These are phyloP conservation scores for Phalaenopsis equestris DNA, from an alignment of 106 monocot genomes.

Conservation along the genomic window DNA sequence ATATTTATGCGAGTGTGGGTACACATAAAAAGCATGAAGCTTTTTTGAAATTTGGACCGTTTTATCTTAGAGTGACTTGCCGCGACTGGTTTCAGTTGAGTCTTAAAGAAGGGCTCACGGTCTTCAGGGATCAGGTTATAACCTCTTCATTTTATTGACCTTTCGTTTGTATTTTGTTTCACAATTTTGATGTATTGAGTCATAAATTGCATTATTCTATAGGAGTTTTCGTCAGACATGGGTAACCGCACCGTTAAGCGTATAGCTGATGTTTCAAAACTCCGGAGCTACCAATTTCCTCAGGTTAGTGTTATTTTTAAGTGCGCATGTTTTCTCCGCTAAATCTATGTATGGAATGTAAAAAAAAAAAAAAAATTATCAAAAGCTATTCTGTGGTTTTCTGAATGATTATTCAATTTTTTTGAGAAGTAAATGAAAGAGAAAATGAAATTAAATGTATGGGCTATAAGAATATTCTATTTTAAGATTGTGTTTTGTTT, in stretches of 20 bases:
- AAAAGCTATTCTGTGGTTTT: background rate
- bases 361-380: background rate
- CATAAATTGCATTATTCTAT: background rate
- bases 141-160: background rate
- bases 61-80: constrained; percentile 78
- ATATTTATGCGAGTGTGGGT: background rate
- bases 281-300: constrained; percentile 85
- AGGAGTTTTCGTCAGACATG: constrained; percentile 99
- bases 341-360: background rate
- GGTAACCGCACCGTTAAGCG: constrained; percentile 91
- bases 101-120: constrained; percentile 98
- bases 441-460: too few species aligned
- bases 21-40: background rate
- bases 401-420: background rate
- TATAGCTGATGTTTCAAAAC: constrained; percentile 87
- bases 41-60: background rate
- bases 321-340: background rate
- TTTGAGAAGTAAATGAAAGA: too few species aligned
- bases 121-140: constrained; percentile 93
- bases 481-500: too few species aligned
- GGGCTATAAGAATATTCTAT: too few species aligned
- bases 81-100: constrained; percentile 99
- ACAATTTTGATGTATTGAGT: background rate
- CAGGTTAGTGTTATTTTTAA: constrained; percentile 46
- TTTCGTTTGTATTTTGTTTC: background rate